Evolutionary conservation across 108 stramenopile species (phyloP), one percentile per base, ranked within the genome.

Genomic region (Chaetoceros muelleri): DNA sequence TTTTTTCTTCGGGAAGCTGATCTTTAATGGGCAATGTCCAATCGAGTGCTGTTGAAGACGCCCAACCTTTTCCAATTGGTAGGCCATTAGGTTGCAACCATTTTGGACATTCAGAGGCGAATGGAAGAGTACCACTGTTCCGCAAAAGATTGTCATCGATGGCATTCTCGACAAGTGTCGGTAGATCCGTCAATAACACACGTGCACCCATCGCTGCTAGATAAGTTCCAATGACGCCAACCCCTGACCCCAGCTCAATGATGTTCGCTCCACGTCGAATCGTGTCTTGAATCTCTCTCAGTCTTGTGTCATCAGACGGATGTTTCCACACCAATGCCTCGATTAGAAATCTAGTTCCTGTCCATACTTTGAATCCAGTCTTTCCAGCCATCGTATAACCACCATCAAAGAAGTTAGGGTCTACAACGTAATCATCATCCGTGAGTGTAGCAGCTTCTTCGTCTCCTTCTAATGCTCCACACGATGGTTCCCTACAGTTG

Each of bases 351-450:
- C 79, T 57, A 0, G 79, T 68, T 26, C 77, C 83, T 23, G 79
- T 46, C 83, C 83, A 84, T 0, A 84, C 64, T 55, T 78, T 74
- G 66, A 84, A 84, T 0, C 83, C 83, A 0, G 83, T 84, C 16
- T 48, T 28, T 24, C 79, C 83, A 0, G 83, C 83, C 66, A 77
- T 48, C 10, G 75, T 81, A 61, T 81, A 84, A 7, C 76, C 83
- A 13, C 29, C 30, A 62, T 84, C 76, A 57, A 84, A 84, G 30
- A 84, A 80, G 65, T 65, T 60, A 0, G 79, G 83, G 65, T 84
- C 79, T 16, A 82, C 66, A 2, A 55, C 55, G 1, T 46, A 54
- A 40, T 61, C 67, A 24, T 68, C 61, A 2, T 70, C 52, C 24
- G 40, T 34, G 3, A 52, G 7, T 8, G 21, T 24, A 24, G 55